Conservation (phyloP, 768 basidiomycete genomes). For the Grammothele lineata region DNA sequence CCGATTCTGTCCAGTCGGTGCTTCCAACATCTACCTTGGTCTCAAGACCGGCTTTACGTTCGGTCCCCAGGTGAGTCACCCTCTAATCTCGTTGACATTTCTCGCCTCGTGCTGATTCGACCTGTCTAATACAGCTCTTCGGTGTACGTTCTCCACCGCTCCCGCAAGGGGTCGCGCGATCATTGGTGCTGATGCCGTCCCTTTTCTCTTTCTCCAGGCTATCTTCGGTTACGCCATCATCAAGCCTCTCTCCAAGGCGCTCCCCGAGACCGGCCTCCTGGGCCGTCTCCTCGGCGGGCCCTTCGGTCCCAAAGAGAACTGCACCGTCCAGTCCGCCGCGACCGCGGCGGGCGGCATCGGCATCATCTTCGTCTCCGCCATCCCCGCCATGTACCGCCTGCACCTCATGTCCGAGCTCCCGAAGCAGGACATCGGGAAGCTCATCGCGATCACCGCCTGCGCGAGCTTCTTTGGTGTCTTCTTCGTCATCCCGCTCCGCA, state of each 20-base stretch:
- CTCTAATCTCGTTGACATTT: background rate
- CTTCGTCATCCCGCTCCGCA: conserved; percentile 61
- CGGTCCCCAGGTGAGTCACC: conserved; percentile 40
- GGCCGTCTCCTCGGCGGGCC: conserved; percentile 47
- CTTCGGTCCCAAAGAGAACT: conserved; percentile 66
- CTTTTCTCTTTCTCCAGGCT: conserved; percentile 26
- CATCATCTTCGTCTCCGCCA: conserved; percentile 53
- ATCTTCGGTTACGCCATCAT: conserved; percentile 61
- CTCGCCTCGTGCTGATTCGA: background rate
- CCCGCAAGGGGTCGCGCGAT: background rate
- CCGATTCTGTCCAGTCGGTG: conserved; percentile 48
- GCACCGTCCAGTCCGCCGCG: conserved; percentile 56
- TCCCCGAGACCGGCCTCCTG: conserved; percentile 44
- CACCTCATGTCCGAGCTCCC: conserved; percentile 43
- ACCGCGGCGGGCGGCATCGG: conserved; percentile 57
- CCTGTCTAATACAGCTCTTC: conserved; percentile 37
- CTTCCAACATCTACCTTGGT: conserved; percentile 65
- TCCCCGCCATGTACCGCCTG: conserved; percentile 59
- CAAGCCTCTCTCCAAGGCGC: conserved; percentile 46
- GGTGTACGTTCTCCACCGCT: conserved; percentile 36
- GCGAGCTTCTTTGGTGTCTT: conserved; percentile 61
- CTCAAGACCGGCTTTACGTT: conserved; percentile 68
- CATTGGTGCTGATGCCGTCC: no score
- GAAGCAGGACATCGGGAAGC: conserved; percentile 46
- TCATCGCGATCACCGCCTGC: conserved; percentile 51